These are phyloP conservation scores for Ceratopteris richardii DNA, from an alignment of 75 land plant species.

Conservation along the genomic window DNA sequence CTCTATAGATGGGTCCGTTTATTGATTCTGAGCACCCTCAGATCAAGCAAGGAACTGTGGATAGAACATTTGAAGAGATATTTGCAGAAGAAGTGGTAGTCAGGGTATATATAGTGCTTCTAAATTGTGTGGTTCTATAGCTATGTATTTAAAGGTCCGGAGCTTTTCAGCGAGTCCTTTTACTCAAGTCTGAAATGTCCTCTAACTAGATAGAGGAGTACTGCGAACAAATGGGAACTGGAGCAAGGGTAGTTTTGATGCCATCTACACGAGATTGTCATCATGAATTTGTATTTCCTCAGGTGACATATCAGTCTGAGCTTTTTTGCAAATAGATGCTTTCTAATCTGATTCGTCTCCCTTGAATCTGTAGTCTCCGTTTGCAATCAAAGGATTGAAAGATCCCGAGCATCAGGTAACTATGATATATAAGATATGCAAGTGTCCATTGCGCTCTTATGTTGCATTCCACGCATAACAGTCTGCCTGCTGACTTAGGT, in stretches of 20 bases:
- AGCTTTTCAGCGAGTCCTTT: not conserved
- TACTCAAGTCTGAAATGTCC: too few species aligned
- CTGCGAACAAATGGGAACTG: constrained; percentile 68
- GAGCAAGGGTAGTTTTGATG: constrained; percentile 58
- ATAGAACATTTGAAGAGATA: constrained; percentile 60
- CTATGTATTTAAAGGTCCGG: not conserved
- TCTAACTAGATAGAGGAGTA: constrained; percentile 64
- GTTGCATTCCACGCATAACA: not conserved
- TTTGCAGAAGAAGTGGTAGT: constrained; percentile 58
- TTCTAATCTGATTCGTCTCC: not conserved
- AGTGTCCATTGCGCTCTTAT: not conserved
- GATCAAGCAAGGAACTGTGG: constrained; percentile 56
- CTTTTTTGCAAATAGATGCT: not conserved
- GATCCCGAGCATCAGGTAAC: constrained; percentile 62
- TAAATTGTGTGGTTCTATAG: too few species aligned
- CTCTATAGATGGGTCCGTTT: constrained; percentile 81
- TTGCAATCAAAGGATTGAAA: constrained; percentile 32
- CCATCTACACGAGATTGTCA: constrained; percentile 90
- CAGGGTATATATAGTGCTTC: too few species aligned
- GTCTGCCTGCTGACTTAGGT: constrained; percentile 63
- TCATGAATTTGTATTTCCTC: constrained; percentile 93
- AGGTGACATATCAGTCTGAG: constrained; percentile 35
- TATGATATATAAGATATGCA: not conserved
- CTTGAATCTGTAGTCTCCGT: constrained; percentile 59
- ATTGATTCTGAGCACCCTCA: constrained; percentile 89